Evolutionary conservation across 2,329 filamentous ascomycete species (phyloP).

Genomic region (Colletotrichum sp.): DNA sequence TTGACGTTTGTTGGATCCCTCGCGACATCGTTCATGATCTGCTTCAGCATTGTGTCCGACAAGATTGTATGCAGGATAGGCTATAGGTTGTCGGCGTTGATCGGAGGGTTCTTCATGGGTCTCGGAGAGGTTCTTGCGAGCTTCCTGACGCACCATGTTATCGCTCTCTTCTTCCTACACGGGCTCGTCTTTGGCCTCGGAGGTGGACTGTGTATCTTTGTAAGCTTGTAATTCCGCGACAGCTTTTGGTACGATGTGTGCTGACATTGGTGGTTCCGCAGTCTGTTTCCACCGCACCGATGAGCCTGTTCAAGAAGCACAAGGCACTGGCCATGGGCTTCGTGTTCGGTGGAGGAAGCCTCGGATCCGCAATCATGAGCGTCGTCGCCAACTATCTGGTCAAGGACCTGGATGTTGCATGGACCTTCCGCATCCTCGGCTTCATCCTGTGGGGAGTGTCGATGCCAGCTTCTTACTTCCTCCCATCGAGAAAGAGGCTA

Average conservation of each 20-base stretch:
- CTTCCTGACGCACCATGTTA: constrained; percentile 24
- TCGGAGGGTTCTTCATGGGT: constrained; percentile 26
- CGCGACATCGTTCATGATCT: constrained; percentile 30
- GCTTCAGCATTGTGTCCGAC: constrained; percentile 27
- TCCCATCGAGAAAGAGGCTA: neutral
- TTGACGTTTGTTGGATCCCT: constrained; percentile 31
- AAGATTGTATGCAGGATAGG: constrained; percentile 25
- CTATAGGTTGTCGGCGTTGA: constrained; percentile 24
- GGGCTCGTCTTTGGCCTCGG: constrained; percentile 29
- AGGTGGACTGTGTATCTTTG: constrained; percentile 27
- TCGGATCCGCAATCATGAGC: constrained; percentile 30
- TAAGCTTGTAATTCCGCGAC: neutral
- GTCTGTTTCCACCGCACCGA: constrained; percentile 29
- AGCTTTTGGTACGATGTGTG: neutral
- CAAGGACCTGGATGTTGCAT: constrained; percentile 24
- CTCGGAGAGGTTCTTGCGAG: constrained; percentile 30
- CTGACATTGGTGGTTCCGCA: neutral
- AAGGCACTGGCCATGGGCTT: constrained; percentile 30
- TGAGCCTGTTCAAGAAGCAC: constrained; percentile 28
- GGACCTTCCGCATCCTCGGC: constrained; percentile 30
- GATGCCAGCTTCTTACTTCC: constrained; percentile 28
- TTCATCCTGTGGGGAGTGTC: constrained; percentile 30
- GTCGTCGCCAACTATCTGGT: constrained; percentile 26
- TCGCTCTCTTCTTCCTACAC: constrained; percentile 28
- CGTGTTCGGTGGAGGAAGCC: constrained; percentile 29